Conservation (phyloP, 225 moss, liverwort and hornwort genomes). For the Marchantia polymorpha region DNA sequence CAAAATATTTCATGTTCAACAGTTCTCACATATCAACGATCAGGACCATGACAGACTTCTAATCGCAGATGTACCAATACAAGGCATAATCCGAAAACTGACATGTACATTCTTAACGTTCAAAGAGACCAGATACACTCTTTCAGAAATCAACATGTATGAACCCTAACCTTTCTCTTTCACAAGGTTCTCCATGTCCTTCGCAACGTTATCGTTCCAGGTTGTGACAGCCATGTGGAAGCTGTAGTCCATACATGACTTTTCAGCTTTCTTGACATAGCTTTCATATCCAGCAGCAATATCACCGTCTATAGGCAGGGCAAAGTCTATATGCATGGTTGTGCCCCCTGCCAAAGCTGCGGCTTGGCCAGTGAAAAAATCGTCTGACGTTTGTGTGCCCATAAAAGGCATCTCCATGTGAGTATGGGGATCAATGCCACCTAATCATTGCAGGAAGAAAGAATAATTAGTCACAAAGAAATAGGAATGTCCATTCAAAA, state of each 20-base stretch:
- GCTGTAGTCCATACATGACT: constrained; percentile 95
- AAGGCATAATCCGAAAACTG: neutral
- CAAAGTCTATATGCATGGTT: constrained; percentile 99
- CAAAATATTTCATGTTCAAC: neutral
- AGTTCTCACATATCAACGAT: neutral
- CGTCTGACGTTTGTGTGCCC: constrained; percentile 85
- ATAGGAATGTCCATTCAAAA: neutral
- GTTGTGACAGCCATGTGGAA: constrained; percentile 94
- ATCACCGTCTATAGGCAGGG: constrained; percentile 64
- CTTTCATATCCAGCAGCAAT: constrained; percentile 60
- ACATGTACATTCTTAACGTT: neutral
- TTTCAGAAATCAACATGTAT: neutral
- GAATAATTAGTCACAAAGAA: neutral
- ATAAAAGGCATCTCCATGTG: constrained; percentile 99
- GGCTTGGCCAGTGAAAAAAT: constrained; percentile 93
- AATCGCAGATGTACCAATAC: neutral
- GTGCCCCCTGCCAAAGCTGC: constrained; percentile 97
- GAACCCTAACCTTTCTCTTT: constrained; percentile 55
- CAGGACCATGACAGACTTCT: neutral
- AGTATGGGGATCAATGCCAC: constrained; percentile 97
- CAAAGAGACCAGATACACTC: neutral
- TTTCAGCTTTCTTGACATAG: constrained; percentile 75
- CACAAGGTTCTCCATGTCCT: constrained; percentile 87
- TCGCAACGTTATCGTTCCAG: constrained; percentile 81
- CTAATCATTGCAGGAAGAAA: constrained; percentile 36